Conservation (phyloP, 345 rosid species). For the Mercurialis annua region DNA sequence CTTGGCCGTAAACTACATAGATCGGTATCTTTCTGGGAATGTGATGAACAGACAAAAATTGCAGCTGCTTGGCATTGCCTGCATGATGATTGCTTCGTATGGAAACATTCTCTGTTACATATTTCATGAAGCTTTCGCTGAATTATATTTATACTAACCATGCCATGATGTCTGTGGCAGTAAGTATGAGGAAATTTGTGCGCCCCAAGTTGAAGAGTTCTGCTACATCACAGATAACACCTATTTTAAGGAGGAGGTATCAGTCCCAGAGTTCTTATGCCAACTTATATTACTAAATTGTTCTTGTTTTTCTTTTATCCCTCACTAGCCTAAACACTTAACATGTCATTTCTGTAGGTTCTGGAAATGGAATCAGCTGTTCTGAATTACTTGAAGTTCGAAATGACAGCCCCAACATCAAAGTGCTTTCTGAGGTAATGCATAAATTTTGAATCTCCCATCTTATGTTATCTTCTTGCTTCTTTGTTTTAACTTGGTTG, state of each 20-base stretch:
- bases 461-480: neutral
- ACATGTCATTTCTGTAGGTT: slow-evolving; percentile 40
- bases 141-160: slow-evolving; percentile 13
- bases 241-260: slow-evolving; percentile 79
- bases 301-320: neutral
- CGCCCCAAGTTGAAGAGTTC: slow-evolving; percentile 89
- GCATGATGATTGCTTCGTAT: slow-evolving; percentile 94
- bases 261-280: neutral
- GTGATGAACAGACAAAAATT: slow-evolving; percentile 67
- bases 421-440: slow-evolving; percentile 82
- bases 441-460: neutral
- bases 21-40: slow-evolving; percentile 91
- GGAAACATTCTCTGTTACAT: slow-evolving; percentile 22
- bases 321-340: neutral
- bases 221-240: slow-evolving; percentile 96
- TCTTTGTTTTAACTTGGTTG: slow-evolving; percentile 12
- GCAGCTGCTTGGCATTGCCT: slow-evolving; percentile 88
- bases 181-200: slow-evolving; percentile 89
- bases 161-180: slow-evolving; percentile 33
- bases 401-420: slow-evolving; percentile 84
- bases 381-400: slow-evolving; percentile 82
- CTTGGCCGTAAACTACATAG: slow-evolving; percentile 80
- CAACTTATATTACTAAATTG: neutral
- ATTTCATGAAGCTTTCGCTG: neutral
- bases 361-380: slow-evolving; percentile 89